phyloP scores from a whole-genome alignment of 371 early-diverging fungal species.

The Entomophthora muscae region DNA sequence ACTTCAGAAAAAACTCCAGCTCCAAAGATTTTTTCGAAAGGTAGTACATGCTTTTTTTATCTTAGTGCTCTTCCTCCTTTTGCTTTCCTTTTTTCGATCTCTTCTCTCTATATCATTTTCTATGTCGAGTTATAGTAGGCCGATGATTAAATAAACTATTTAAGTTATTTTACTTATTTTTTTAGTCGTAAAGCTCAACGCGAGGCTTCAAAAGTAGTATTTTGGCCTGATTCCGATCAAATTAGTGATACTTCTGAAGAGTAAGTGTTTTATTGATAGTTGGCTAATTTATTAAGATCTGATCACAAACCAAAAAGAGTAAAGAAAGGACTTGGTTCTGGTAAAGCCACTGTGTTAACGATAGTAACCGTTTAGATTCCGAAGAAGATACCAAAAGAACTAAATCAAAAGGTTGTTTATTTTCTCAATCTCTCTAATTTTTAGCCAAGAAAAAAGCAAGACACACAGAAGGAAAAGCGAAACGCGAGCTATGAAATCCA shows the following conservation, averaged over 20 bases:
- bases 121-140: not conserved
- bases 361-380: no score
- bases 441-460: not conserved
- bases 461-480: not conserved
- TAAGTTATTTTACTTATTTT: slow-evolving; percentile 2
- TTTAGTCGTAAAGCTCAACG: slow-evolving; percentile 6
- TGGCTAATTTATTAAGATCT: not conserved
- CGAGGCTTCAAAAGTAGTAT: slow-evolving; percentile 7
- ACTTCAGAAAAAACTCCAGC: no score
- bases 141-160: not conserved
- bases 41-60: not conserved
- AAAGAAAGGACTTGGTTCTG: not conserved
- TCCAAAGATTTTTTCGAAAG: not conserved
- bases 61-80: not conserved
- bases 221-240: slow-evolving; percentile 1
- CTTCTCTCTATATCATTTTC: not conserved
- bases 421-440: no score
- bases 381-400: no score
- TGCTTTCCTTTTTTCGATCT: not conserved
- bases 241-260: slow-evolving; percentile 1
- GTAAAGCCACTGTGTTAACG: not conserved
- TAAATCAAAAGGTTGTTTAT: no score
- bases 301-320: not conserved
- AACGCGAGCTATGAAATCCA: not conserved
- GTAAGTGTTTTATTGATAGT: not conserved